Evolutionary conservation across 768 basidiomycete species (phyloP).

Genomic region (Lentinula boryana): DNA sequence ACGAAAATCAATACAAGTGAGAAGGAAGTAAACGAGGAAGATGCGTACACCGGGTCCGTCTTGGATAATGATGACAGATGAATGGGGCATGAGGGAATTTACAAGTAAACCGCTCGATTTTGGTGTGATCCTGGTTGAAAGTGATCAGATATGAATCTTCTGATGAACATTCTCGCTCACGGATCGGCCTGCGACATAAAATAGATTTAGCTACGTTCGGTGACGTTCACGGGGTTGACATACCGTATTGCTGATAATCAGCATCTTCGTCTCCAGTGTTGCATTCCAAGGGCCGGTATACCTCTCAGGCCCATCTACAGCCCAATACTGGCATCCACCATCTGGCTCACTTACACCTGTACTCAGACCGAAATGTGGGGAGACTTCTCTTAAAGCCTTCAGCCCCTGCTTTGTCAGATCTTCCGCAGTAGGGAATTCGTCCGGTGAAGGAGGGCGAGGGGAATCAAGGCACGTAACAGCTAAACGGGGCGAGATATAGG

Average conservation of each 20-base stretch:
- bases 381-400: constrained; percentile 10
- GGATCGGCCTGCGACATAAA: constrained; percentile 5
- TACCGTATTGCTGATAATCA: constrained; percentile 23
- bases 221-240: constrained; percentile 4
- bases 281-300: constrained; percentile 23
- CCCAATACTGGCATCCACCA: constrained; percentile 20
- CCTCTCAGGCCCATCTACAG: constrained; percentile 16
- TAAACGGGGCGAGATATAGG: constrained; percentile 11
- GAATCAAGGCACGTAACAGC: constrained; percentile 18
- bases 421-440: constrained; percentile 8
- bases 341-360: constrained; percentile 14
- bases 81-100: constrained; percentile 19
- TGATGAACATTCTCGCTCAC: background rate
- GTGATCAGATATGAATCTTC: background rate
- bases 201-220: background rate
- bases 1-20: background rate
- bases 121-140: constrained; percentile 13
- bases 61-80: constrained; percentile 16
- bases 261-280: constrained; percentile 18
- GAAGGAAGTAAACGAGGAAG: background rate
- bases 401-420: constrained; percentile 10
- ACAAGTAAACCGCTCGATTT: constrained; percentile 15
- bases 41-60: constrained; percentile 8
- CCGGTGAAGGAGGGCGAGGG: constrained; percentile 8
- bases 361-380: constrained; percentile 17